Conservation (phyloP, 352 stramenopile species). For the Pythium volutum region DNA sequence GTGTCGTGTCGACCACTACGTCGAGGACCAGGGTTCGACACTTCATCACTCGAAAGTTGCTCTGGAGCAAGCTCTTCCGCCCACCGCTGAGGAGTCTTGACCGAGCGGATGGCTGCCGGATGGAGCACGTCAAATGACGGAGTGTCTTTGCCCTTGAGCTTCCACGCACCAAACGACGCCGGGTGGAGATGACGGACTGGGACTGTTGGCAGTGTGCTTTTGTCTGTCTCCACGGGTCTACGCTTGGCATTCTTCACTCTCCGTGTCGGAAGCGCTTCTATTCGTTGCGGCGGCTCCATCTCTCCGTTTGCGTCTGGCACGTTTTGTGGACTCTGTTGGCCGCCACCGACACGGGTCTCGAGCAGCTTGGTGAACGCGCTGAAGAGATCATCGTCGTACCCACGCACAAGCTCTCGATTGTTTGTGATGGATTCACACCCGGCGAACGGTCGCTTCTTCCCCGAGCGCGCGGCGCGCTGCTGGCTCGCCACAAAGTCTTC, state of each 20-base stretch:
- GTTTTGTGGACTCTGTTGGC: background rate
- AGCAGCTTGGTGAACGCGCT: conserved; percentile 42
- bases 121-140: conserved; percentile 15
- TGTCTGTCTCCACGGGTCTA: conserved; percentile 28
- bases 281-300: background rate
- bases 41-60: background rate
- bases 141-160: conserved; percentile 47
- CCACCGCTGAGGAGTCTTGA: conserved; percentile 13
- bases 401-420: conserved; percentile 62
- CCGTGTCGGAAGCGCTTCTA: conserved; percentile 7
- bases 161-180: conserved; percentile 62
- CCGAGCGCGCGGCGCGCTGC: conserved; percentile 23
- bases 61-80: conserved; percentile 10
- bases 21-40: background rate
- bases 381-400: conserved; percentile 79
- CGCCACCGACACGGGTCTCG: conserved; percentile 10
- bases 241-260: conserved; percentile 21
- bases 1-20: conserved; percentile 16
- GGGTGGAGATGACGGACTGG: conserved; percentile 45
- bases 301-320: background rate
- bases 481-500: conserved; percentile 48
- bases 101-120: conserved; percentile 8
- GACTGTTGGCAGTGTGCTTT: conserved; percentile 32
- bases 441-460: conserved; percentile 38
- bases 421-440: conserved; percentile 39